Conservation (phyloP, 768 basidiomycete genomes). For the Trichaptum fuscoviolaceum region DNA sequence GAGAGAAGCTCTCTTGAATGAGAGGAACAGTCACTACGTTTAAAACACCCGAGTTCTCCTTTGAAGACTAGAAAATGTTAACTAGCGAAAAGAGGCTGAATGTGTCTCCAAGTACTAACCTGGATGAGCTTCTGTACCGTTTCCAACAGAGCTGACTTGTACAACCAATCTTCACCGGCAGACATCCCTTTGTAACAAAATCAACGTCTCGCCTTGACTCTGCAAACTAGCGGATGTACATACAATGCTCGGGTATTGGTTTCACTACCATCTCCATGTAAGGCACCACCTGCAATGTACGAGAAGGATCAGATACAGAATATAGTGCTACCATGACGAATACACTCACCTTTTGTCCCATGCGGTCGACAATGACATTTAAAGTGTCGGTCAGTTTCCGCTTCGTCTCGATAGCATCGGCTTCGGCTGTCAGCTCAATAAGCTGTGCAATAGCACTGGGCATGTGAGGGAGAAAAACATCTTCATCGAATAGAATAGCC, state of each 20-base stretch:
- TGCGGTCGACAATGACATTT: conserved; percentile 59
- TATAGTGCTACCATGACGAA: not conserved
- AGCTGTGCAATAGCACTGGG: conserved; percentile 56
- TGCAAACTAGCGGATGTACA: conserved; percentile 19
- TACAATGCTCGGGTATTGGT: conserved; percentile 71
- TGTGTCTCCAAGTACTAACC: conserved; percentile 32
- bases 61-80: conserved; percentile 48
- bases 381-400: conserved; percentile 64
- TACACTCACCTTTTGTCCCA: conserved; percentile 29
- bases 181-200: conserved; percentile 46
- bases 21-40: conserved; percentile 55
- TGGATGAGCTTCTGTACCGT: conserved; percentile 66
- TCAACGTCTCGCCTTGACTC: conserved; percentile 7
- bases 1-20: conserved; percentile 47
- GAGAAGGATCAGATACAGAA: not conserved
- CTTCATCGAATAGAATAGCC: conserved; percentile 59
- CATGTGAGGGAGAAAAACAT: conserved; percentile 67
- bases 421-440: conserved; percentile 64
- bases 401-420: conserved; percentile 73
- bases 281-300: conserved; percentile 53
- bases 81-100: conserved; percentile 3
- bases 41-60: conserved; percentile 53
- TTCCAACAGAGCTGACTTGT: conserved; percentile 65
- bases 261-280: conserved; percentile 54
- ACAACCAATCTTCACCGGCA: conserved; percentile 63